Evolutionary conservation across 2,329 filamentous ascomycete genomes (phyloP), one percentile per base, ranked within the genome.

Genomic region (Diplodia mutila): DNA sequence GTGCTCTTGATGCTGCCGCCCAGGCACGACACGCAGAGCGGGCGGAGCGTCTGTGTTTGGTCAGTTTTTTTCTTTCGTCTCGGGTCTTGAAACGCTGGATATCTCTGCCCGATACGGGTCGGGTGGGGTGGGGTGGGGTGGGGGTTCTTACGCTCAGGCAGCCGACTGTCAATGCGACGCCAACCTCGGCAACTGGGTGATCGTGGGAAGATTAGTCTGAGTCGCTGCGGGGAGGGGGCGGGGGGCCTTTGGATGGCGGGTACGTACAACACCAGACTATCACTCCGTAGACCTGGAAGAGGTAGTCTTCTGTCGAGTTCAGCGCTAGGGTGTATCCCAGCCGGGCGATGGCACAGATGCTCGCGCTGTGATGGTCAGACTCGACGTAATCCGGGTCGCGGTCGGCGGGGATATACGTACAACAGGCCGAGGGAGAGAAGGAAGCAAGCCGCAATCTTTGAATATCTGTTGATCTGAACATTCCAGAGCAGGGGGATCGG

Each of bases 101-200:
- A 9, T 18, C 8, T 46, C 42, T 1, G 9, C n/a, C n/a, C 7
- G 11, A 9, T 11, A 37, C 11, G 34, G 34, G n/a, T n/a, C n/a
- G n/a, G n/a, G n/a, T n/a, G n/a, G n/a, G n/a, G n/a, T n/a, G 34
- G 34, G 9, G 11, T 9, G 21, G 21, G 25, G 48, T 6, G 27
- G 27, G n/a, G 14, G 14, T 6, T 11, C 49, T 52, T 27, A 52
- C 49, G 12, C 21, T 52, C 9, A 52, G 49, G 49, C 21, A 52
- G 25, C 49, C 49, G 9, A 27, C 49, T 52, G 49, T 52, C 49
- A 52, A 52, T 52, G 49, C 49, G 49, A 52, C 49, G 49, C 49
- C 49, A 18, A 52, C 49, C 1, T 52, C 49, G 23, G 49, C 49
- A 27, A 52, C 49, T 52, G 14, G 14, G 5, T 46, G 7, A n/a